A percentile compares a stretch with the other conserved stretches of the same genome.
phyloP scores from a whole-genome alignment of 1,284 basidiomycete genomes.

The Trichosporon sp. region DNA sequence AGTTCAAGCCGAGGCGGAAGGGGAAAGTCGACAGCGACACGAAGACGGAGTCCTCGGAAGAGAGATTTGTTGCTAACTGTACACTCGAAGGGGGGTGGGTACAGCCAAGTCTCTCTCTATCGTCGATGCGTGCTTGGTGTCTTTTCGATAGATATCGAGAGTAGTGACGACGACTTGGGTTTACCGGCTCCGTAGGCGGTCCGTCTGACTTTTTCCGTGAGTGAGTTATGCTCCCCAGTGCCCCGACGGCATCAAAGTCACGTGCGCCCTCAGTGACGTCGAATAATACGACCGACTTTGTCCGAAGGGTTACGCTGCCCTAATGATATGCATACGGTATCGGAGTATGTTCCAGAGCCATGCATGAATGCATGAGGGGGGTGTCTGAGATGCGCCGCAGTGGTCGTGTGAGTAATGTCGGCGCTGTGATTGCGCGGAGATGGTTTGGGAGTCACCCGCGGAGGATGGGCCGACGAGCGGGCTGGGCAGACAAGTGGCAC shows the following conservation, averaged over 20 bases:
- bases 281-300: slow-evolving; percentile 16
- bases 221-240: slow-evolving; percentile 10
- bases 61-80: slow-evolving; percentile 9
- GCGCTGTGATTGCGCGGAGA: background rate
- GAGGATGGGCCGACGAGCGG: background rate
- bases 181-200: slow-evolving; percentile 6
- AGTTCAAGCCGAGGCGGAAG: slow-evolving; percentile 12
- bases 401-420: background rate
- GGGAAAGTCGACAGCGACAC: slow-evolving; percentile 10
- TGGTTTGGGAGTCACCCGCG: background rate
- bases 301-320: background rate
- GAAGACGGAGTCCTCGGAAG: slow-evolving; percentile 13
- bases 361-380: background rate
- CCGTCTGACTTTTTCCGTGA: slow-evolving; percentile 16
- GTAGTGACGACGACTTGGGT: slow-evolving; percentile 1
- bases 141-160: slow-evolving; percentile 8
- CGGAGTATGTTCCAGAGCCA: background rate
- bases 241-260: slow-evolving; percentile 18
- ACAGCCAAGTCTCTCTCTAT: slow-evolving; percentile 16
- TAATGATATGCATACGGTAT: background rate
- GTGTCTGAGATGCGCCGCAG: background rate
- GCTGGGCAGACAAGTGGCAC: background rate
- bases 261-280: background rate
- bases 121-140: slow-evolving; percentile 10
- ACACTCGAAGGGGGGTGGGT: background rate